Conservation (phyloP, 768 basidiomycete genomes). For the Pisolithus orientalis region DNA sequence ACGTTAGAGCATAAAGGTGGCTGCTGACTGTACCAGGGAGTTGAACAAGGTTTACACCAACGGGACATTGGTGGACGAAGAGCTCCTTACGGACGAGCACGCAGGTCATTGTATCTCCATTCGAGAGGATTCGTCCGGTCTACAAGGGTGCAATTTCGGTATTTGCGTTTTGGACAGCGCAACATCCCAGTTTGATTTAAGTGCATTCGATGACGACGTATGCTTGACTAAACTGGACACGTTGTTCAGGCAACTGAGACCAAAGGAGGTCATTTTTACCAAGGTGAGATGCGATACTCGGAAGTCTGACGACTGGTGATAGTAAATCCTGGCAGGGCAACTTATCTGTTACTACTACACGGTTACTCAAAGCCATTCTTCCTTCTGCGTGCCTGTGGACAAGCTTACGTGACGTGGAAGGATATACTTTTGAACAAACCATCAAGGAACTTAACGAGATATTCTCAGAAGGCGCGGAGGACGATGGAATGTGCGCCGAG, state of each 20-base stretch:
- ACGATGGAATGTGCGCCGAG: slow-evolving; percentile 44
- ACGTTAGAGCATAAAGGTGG: neutral
- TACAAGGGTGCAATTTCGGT: slow-evolving; percentile 61
- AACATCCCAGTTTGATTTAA: slow-evolving; percentile 91
- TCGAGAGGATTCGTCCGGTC: slow-evolving; percentile 44
- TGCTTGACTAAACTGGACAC: slow-evolving; percentile 93
- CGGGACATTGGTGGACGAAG: slow-evolving; percentile 89
- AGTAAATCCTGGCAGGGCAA: slow-evolving; percentile 53
- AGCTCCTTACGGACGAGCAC: slow-evolving; percentile 86
- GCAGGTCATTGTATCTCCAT: slow-evolving; percentile 93
- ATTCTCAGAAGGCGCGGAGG: slow-evolving; percentile 43
- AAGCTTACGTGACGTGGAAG: slow-evolving; percentile 75
- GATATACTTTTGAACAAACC: slow-evolving; percentile 68
- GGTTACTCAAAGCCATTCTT: slow-evolving; percentile 75
- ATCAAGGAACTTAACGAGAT: slow-evolving; percentile 61
- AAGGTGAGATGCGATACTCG: slow-evolving; percentile 48
- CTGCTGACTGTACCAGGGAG: slow-evolving; percentile 43
- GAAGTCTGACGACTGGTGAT: neutral
- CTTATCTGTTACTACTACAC: slow-evolving; percentile 73
- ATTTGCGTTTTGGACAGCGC: slow-evolving; percentile 90
- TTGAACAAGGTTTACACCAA: slow-evolving; percentile 95
- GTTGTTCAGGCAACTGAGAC: slow-evolving; percentile 81
- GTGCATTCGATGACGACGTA: slow-evolving; percentile 85
- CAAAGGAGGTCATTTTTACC: slow-evolving; percentile 85
- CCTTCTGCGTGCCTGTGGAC: slow-evolving; percentile 87